phyloP scores from a whole-genome alignment of 2,329 filamentous ascomycete genomes.

The Ramularia endophylla region DNA sequence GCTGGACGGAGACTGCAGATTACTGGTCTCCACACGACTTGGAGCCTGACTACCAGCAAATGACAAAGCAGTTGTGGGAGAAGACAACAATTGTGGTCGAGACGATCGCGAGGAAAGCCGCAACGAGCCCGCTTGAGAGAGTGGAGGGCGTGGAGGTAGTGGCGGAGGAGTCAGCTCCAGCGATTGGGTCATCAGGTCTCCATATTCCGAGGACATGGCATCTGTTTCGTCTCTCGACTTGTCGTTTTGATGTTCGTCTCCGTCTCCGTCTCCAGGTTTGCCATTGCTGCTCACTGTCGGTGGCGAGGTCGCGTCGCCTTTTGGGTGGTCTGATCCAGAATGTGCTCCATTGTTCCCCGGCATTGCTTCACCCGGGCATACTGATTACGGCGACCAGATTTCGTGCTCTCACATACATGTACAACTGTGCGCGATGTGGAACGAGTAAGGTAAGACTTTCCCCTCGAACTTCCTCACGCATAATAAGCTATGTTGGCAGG shows the following conservation, averaged over 20 bases:
- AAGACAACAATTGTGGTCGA: constrained; percentile 46
- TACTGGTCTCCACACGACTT: constrained; percentile 55
- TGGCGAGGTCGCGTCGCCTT: not conserved
- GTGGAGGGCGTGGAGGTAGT: constrained; percentile 31
- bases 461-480: too few relatives aligned
- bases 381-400: not conserved
- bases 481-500: too few relatives aligned
- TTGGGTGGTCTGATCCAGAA: constrained; percentile 5
- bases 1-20: constrained; percentile 21
- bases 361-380: constrained; percentile 14
- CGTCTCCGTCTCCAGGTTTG: not conserved
- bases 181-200: constrained; percentile 14
- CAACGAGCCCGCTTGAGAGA: constrained; percentile 19
- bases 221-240: not conserved
- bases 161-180: constrained; percentile 32
- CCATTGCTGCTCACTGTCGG: not conserved
- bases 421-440: too few relatives aligned
- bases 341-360: constrained; percentile 10
- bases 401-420: too few relatives aligned
- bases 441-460: too few relatives aligned
- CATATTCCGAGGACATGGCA: not conserved
- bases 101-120: constrained; percentile 31
- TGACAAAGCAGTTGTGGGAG: constrained; percentile 79
- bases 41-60: constrained; percentile 74
- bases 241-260: not conserved